Evolutionary conservation across 805 yeast species (phyloP), one percentile per base, ranked within the genome.

Genomic region (Hagleromyces aurorensis): DNA sequence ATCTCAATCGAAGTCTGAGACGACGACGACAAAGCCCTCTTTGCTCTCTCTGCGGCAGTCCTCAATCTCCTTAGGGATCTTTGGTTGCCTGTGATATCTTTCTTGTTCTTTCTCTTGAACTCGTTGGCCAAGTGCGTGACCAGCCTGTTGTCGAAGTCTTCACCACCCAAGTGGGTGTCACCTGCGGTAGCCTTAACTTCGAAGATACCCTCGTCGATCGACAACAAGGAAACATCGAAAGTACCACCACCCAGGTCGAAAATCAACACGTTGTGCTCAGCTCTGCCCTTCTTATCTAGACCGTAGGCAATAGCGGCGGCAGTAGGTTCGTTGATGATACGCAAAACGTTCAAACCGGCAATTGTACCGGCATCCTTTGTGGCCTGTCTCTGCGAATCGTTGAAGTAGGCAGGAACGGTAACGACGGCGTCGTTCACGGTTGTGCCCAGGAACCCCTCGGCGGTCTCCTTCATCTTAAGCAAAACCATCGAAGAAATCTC

Each of bases 181-280:
- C 64, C 64, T 13, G 64, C 64, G 19, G 96, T 85, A 51, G 95
- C 93, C 74, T 85, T 85, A 56, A 85, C 96, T 59, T 86, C 86
- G 72, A 85, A 85, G 57, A 85, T 86, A 78, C 96, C 96, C 56
- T 89, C 95, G 62, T 86, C 89, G 61, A 85, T 84, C 61, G 83
- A 76, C 55, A 85, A 72, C 49, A 85, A 70, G 30, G 95, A 86
- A 43, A 86, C 96, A 84, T 85, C 96, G 67, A 85, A 85, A 56
- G 96, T 85, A 72, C 96, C 96, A 67, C 96, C 96, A 75, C 96
- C 96, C 57, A 85, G 72, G 67, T 85, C 96, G 72, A 85, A 85
- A 55, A 85, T 85, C 57, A 85, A 71, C 41, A 85, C 89, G 65
- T 81, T 78, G 72, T 79, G 80, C 69, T 82, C 94, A 54, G 75